Evolutionary conservation across 116 monocot genomes (phyloP), one percentile per base, ranked within the genome.

Genomic region (Dioscorea cayenensis): DNA sequence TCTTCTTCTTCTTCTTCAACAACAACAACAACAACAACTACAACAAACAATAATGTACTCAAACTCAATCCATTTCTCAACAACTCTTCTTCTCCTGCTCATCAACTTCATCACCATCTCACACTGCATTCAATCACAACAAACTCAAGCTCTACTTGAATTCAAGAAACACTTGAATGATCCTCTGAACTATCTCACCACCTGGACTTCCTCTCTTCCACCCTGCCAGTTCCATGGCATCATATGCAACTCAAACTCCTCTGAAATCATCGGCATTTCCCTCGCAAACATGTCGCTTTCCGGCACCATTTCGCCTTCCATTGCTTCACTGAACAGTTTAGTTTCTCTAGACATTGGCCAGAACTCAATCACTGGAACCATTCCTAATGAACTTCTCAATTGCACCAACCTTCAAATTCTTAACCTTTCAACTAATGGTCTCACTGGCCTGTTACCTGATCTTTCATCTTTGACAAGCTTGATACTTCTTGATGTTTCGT

Each of bases 151-250:
- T 13, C 96, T 96, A 29, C 84, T 90, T 19, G 58, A 84, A 59
- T 87, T 96, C 72, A 96, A 88, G 75, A 67, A 51, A 1, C 67
- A 74, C 38, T 49, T 96, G 25, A 60, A 71, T 36, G 96, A 96
- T 79, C 96, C 96, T 58, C 14, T 77, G 70, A 81, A 90, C 55
- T 32, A 72, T 71, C 84, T 96, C 20, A 28, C 69, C 60, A 76
- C 67, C 65, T 92, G 96, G 96, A 75, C 58, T 3, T 63, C 84
- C 0, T 76, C 73, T 19, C 29, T 67, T 1, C 10, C 62, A 10
- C 85, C 92, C 21, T 96, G 96, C 67, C 65, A 80, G 9, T 96
- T 96, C 71, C 55, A 49, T 22, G 96, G 96, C 20, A 65, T 96
- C 58, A 73, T 76, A 37, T 93, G 97, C 71, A 84, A 97, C 73